Percentiles rank a stretch among this genome's conserved stretches.
phyloP scores from a whole-genome alignment of 1,284 basidiomycete genomes.

The Cryptococcus maquisensis region DNA sequence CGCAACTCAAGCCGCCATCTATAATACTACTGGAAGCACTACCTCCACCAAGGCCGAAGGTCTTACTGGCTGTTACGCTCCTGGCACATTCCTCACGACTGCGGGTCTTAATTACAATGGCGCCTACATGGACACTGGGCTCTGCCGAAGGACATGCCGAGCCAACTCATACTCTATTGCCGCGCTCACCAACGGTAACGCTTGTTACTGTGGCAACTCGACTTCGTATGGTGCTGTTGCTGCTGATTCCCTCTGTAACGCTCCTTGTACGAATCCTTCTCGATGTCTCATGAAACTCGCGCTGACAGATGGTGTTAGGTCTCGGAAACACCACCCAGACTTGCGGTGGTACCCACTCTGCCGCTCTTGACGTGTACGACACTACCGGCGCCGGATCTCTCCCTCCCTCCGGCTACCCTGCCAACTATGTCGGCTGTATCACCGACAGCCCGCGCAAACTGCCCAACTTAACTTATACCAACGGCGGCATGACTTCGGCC shows the following conservation, averaged over 20 bases:
- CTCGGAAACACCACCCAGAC: conserved; percentile 14
- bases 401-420: conserved; percentile 14
- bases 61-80: conserved; percentile 26
- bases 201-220: conserved; percentile 26
- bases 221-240: conserved; percentile 12
- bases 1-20: conserved; percentile 6
- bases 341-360: conserved; percentile 23
- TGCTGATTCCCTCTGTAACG: conserved; percentile 13
- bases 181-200: conserved; percentile 21
- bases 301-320: too few species aligned
- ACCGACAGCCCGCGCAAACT: conserved; percentile 17
- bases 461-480: conserved; percentile 14
- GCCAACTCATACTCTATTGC: conserved; percentile 20
- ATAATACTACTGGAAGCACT: conserved; percentile 11
- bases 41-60: conserved; percentile 16
- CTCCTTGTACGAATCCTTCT: conserved; percentile 3
- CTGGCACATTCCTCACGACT: conserved; percentile 17
- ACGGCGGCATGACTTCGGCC: conserved; percentile 16
- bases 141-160: conserved; percentile 17
- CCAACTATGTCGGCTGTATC: conserved; percentile 32
- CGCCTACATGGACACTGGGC: conserved; percentile 14
- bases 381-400: conserved; percentile 27
- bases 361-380: conserved; percentile 25
- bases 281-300: too few species aligned
- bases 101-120: conserved; percentile 13